Evolutionary conservation across 2,329 filamentous ascomycete genomes (phyloP).

Genomic region (Epicoccum sorghinum): DNA sequence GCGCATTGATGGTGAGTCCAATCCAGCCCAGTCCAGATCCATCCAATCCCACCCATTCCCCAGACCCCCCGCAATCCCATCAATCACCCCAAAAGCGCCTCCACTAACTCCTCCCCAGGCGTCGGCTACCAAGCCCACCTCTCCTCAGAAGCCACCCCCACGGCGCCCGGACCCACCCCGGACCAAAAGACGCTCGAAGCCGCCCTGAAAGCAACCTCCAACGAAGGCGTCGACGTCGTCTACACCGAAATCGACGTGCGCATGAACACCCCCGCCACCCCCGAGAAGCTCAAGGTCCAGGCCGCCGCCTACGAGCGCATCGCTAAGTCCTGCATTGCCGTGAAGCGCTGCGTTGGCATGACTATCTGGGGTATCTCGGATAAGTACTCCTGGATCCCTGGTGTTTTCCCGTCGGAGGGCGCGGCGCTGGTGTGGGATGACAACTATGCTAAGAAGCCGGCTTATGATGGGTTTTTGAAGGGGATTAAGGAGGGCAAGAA

Average conservation of each 20-base stretch:
- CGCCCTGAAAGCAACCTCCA: conserved; percentile 59
- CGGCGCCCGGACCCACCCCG: conserved; percentile 49
- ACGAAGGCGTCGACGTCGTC: conserved; percentile 62
- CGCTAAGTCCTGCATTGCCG: conserved; percentile 46
- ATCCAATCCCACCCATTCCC: background rate
- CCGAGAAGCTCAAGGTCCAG: conserved; percentile 54
- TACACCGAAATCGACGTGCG: conserved; percentile 69
- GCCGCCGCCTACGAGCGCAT: conserved; percentile 54
- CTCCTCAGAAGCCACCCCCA: conserved; percentile 59
- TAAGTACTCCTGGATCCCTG: conserved; percentile 50
- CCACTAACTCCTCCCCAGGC: background rate
- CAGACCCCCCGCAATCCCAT: background rate
- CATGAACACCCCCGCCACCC: conserved; percentile 54
- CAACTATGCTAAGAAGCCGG: conserved; percentile 45
- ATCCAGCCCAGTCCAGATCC: background rate
- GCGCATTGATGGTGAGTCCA: conserved; percentile 58
- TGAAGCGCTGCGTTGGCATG: conserved; percentile 48
- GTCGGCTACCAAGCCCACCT: conserved; percentile 69
- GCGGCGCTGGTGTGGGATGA: conserved; percentile 44
- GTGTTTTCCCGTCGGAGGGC: conserved; percentile 46
- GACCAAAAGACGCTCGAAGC: conserved; percentile 53
- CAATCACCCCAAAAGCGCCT: background rate
- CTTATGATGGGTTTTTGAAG: conserved; percentile 39
- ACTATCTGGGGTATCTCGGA: conserved; percentile 57
- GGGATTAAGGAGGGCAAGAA: conserved; percentile 30